phyloP scores from a whole-genome alignment of 352 stramenopile genomes.

The Pythium sp. region DNA sequence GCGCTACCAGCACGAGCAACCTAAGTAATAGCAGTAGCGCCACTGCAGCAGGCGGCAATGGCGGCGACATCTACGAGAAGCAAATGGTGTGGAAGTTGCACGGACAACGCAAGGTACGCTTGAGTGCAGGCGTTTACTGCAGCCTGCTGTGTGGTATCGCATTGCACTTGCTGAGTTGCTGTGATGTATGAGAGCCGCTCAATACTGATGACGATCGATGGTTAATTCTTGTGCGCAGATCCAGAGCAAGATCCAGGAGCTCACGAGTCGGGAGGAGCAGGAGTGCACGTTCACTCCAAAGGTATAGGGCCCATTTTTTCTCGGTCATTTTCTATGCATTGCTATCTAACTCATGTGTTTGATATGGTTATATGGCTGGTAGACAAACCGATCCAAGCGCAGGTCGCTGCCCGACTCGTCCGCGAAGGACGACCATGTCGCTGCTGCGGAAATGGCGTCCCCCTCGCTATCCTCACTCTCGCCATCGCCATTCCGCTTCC shows the following conservation, averaged over 20 bases:
- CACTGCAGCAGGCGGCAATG: neutral
- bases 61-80: conserved; percentile 49
- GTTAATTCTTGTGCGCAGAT: conserved; percentile 17
- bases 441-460: conserved; percentile 1
- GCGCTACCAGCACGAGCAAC: neutral
- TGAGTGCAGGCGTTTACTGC: conserved; percentile 4
- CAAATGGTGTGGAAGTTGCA: conserved; percentile 58
- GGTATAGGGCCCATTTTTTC: conserved; percentile 16
- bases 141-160: no score
- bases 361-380: neutral
- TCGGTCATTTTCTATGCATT: neutral
- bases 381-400: conserved; percentile 10
- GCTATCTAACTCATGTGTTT: neutral
- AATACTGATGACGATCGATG: neutral
- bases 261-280: conserved; percentile 34
- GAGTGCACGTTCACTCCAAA: conserved; percentile 67
- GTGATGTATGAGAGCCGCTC: neutral
- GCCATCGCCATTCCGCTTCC: conserved; percentile 2
- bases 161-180: neutral
- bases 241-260: conserved; percentile 39
- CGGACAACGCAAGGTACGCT: conserved; percentile 40
- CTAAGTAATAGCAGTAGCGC: neutral
- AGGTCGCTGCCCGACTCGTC: conserved; percentile 9
- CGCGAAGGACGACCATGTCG: conserved; percentile 13
- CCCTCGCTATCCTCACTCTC: neutral